Evolutionary conservation across 2,329 filamentous ascomycete species (phyloP), one percentile per base, ranked within the genome.

Genomic region (Raffaelea ambrosiae): DNA sequence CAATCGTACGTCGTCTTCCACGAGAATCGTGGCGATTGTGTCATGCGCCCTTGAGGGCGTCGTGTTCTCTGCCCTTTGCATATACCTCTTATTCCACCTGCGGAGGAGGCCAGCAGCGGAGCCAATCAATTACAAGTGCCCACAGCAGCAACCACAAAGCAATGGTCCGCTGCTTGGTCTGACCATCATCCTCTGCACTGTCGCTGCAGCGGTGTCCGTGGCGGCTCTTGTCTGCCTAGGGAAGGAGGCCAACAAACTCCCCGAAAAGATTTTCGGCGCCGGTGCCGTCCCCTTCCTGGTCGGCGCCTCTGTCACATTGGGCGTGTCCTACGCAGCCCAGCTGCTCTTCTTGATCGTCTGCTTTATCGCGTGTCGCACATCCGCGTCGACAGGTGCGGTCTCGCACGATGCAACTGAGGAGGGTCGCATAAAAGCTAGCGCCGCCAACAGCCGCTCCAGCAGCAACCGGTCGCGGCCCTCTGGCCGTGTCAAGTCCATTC

Each of bases 401-500:
- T n/a, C n/a, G n/a, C n/a, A n/a, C n/a, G n/a, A n/a, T n/a, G n/a
- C n/a, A n/a, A n/a, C n/a, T n/a, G n/a, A n/a, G n/a, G n/a, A n/a
- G n/a, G n/a, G n/a, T n/a, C n/a, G n/a, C 26, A 29, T 7, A 41
- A 10, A 21, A 31, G 31, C 35, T 19, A n/a, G 35, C 16, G 40
- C 18, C 29, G 43, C n/a, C 13, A 29, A 23, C 35, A 36, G 36
- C 22, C 29, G 22, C 16, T 26, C 9, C 13, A 41, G 31, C 20
- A 59, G 56, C 29, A 58, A 52, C 35, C 57, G 58, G 10, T 59
- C 61, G 10, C 57, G 60, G 11, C 54, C 60, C 19, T 60, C 60
- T 23, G 10, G 19, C 3, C 63, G 68, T n/a, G 61, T 77, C 54
- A 79, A 79, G 60, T 66, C 74, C 4, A 66, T 79, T 19, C 72